Base-by-base conservation (phyloP, 2,329 filamentous ascomycete genomes). In the Volutella citrinella region DNA sequence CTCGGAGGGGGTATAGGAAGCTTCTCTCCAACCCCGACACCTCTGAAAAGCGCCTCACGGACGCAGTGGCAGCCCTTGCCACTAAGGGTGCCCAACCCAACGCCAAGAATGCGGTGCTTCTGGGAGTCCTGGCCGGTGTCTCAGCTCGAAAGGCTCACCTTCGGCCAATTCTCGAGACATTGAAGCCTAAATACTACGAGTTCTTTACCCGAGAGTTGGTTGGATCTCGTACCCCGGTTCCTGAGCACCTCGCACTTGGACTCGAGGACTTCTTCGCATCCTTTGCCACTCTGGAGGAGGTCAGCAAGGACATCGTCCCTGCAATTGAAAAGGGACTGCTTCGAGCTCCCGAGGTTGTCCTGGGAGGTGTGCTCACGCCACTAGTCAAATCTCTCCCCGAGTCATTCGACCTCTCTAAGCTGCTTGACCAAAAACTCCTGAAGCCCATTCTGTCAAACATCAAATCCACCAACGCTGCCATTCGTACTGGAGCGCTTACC, bases 371-470 rank as follows among this genome's bases (percentile, higher is more conserved):
- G 16, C 66, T 97, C 30, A 77, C 82, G 6, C 79, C 84, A 10
- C 70, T 97, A 27, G 72, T 94, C 39, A 61, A 72, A 8, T 78
- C 87, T 18, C 67, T 98, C 7, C 80, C 88, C 2, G 56, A 66
- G 18, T 67, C 69, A 6, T 73, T 93, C 49, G 91, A 98, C 52
- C 71, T 97, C 13, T 91, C 91, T 8, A 76, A 80, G 22, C 66
- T 85, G 5, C 70, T 97, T 13, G 73, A 76, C 32, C 70, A 73
- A 17, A 85, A 84, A 42, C 71, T 98, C 21, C 63, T 94, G 22
- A 97, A 95, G 60, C 87, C 89, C 6, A 68, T 98, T 10, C 65
- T 97, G n/a, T 82, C 88, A 24, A 95, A 89, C 56, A 72, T 90
- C 60, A 96, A 95, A 61, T 97, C 93, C 2, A 90, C 85, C 54